Evolutionary conservation across 768 basidiomycete species (phyloP).

Genomic region (Kwoniella heveanensis): DNA sequence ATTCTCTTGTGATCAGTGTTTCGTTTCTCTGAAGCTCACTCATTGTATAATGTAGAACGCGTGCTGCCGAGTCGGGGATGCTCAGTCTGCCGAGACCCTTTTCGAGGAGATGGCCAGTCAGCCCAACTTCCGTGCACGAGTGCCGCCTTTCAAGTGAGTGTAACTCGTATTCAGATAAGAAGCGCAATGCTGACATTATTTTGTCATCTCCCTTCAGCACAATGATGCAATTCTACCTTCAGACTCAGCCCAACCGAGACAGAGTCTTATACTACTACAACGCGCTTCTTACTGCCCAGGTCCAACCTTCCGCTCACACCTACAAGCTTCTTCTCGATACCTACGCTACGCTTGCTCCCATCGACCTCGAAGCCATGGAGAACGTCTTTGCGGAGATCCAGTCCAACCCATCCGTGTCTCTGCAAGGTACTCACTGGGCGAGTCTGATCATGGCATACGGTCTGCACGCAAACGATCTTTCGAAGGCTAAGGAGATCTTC

Average conservation of each 20-base stretch:
- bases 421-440: constrained; percentile 73
- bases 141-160: constrained; percentile 83
- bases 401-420: constrained; percentile 59
- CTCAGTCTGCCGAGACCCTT: constrained; percentile 72
- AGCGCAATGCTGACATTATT: constrained; percentile 10
- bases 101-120: constrained; percentile 80
- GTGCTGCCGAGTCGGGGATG: constrained; percentile 90
- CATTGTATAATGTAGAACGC: constrained; percentile 62
- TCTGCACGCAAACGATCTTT: constrained; percentile 72
- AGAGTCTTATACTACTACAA: constrained; percentile 75
- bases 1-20: no score
- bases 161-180: neutral
- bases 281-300: constrained; percentile 64
- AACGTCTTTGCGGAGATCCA: constrained; percentile 67
- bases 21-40: no score
- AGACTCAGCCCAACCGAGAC: constrained; percentile 81
- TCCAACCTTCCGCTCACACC: constrained; percentile 82
- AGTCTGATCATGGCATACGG: constrained; percentile 88
- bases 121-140: constrained; percentile 77
- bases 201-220: constrained; percentile 40
- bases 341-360: constrained; percentile 80
- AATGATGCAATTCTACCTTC: constrained; percentile 95
- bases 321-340: constrained; percentile 95
- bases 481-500: constrained; percentile 75
- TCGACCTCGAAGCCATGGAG: constrained; percentile 74